These are phyloP conservation scores for Leccinum barrowsii DNA, from an alignment of 768 basidiomycete genomes.

Conservation along the genomic window DNA sequence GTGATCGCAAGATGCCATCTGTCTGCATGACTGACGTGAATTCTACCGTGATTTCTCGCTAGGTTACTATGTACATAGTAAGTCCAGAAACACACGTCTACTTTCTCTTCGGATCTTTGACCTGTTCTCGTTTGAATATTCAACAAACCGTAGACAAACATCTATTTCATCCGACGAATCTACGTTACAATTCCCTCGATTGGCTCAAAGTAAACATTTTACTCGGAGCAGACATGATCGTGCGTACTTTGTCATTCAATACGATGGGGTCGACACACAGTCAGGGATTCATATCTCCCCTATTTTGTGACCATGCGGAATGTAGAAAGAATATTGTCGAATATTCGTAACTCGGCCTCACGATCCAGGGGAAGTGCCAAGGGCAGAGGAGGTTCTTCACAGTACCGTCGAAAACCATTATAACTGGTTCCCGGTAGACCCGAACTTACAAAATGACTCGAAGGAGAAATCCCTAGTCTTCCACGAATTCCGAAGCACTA, in stretches of 20 bases:
- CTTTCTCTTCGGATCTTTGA: not conserved
- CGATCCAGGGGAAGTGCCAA: conserved; percentile 21
- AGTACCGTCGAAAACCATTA: conserved; percentile 12
- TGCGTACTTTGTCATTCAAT: conserved; percentile 21
- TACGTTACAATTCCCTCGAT: conserved; percentile 51
- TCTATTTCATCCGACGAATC: conserved; percentile 38
- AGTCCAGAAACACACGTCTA: conserved; percentile 23
- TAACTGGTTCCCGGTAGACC: conserved; percentile 31
- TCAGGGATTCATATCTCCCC: conserved; percentile 43
- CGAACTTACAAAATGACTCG: conserved; percentile 37
- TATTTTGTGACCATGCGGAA: conserved; percentile 46
- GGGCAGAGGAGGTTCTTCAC: conserved; percentile 23
- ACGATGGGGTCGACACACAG: not conserved
- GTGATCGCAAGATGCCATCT: conserved; percentile 7
- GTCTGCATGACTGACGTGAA: conserved; percentile 65
- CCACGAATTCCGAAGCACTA: conserved; percentile 1
- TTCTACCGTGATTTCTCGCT: conserved; percentile 57
- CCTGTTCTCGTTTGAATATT: not conserved
- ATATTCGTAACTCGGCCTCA: not conserved
- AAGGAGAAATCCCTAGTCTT: conserved; percentile 3
- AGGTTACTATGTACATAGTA: conserved; percentile 59
- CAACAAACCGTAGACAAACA: conserved; percentile 47
- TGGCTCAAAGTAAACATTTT: conserved; percentile 36
- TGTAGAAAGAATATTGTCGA: conserved; percentile 20
- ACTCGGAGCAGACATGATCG: conserved; percentile 46